phyloP scores from a whole-genome alignment of 1,139 yeast genomes.

The Spencermartinsiella ligniputridi region DNA sequence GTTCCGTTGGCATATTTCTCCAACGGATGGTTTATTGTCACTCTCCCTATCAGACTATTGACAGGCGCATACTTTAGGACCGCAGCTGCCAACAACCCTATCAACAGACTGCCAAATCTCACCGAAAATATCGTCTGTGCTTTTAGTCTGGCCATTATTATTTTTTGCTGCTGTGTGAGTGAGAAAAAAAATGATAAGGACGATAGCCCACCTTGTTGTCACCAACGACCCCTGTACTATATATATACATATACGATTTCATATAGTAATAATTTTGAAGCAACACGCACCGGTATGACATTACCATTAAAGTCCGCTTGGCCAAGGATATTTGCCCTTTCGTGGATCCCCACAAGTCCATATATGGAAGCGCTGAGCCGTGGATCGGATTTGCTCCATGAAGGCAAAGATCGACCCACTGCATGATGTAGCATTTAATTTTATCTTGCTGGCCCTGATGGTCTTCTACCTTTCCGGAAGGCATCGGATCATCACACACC shows the following conservation, averaged over 20 bases:
- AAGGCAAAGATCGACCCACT: no score
- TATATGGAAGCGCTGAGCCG: constrained; percentile 1
- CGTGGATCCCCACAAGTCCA: constrained; percentile 1
- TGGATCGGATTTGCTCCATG: not conserved
- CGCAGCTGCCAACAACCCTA: not conserved
- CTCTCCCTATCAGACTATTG: not conserved
- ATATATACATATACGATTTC: no score
- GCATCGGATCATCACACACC: not conserved
- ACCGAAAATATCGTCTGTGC: not conserved
- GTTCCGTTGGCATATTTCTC: constrained; percentile 4
- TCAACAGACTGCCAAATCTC: not conserved
- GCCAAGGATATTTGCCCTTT: no score
- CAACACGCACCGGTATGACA: no score
- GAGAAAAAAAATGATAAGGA: no score
- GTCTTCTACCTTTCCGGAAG: not conserved
- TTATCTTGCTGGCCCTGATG: not conserved
- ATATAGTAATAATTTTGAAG: no score
- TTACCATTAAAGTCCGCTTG: no score
- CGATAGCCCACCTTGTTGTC: no score
- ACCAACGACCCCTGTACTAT: no score
- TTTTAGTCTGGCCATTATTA: no score
- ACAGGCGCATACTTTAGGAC: not conserved
- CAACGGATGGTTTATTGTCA: constrained; percentile 1
- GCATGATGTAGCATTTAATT: not conserved
- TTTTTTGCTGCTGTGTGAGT: no score